Base-by-base conservation (phyloP, 2,329 filamentous ascomycete genomes). In the Parastagonospora avenae region DNA sequence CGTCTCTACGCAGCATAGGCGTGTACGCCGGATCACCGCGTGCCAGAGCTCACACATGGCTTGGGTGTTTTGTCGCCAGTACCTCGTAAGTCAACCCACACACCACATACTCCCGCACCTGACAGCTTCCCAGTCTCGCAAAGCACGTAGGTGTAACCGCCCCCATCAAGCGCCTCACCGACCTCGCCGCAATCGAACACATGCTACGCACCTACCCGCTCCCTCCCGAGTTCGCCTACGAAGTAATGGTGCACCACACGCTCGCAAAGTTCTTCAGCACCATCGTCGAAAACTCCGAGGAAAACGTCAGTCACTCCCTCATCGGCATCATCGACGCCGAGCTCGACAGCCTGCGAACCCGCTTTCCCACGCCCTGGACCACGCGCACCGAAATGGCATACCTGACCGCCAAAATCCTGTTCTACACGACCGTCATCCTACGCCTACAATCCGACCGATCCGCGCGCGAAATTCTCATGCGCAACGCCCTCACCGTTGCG, bases 211-310 rank as follows among this genome's bases (percentile, higher is more conserved):
- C 50, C 15, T 50, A 56, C 29, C 52, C 61, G 4, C 37, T 64
- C 1, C 52, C 55, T 28, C 42, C 42, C 11, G 63, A 66, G 32
- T 64, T 63, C 42, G 51, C 52, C 10, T 63, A 59, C 29, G 55
- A 64, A 27, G 45, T 64, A 27, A 61, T 61, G 59, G 56, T 64
- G 5, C 56, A 63, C 11, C 61, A 61, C 33, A 62, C 54, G 9
- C 39, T 64, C n/a, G 57, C 61, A 1, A 61, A 57, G 14, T 64
- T 53, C 48, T 60, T 57, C 12, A 64, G 48, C 15, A 41, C 60
- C 8, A 53, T 66, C 5, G 41, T 55, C n/a, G 53, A 64, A 14
- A 60, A 57, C 27, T 48, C 50, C 11, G 50, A 57, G 46, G 54
- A 57, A 7, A 30, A 47, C n/a, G 54, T 64, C 16, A 57, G 54